A percentile compares a stretch with the other conserved stretches of the same genome.
phyloP scores from a whole-genome alignment of 768 basidiomycete genomes.

The Pleurotus tuber-regium region DNA sequence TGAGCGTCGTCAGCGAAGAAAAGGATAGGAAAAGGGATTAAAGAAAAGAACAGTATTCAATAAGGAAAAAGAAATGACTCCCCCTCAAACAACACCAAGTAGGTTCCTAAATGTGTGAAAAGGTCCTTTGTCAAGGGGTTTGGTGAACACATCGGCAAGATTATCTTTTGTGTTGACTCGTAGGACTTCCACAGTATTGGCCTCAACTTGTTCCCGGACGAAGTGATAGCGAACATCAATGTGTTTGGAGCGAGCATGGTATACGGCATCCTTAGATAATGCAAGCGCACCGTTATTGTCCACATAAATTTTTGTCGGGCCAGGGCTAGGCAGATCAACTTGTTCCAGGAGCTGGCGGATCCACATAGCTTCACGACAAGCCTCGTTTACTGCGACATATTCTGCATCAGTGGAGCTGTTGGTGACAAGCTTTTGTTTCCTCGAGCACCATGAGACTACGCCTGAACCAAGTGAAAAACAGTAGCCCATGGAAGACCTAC shows the following conservation, averaged over 20 bases:
- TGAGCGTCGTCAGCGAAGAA: too few relatives aligned
- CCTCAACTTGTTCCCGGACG: slow-evolving; percentile 30
- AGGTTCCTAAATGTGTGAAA: neutral
- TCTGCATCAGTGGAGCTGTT: slow-evolving; percentile 37
- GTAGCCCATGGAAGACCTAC: slow-evolving; percentile 27
- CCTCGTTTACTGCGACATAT: slow-evolving; percentile 37
- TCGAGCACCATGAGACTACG: slow-evolving; percentile 31
- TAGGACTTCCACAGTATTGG: slow-evolving; percentile 20
- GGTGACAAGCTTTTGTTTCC: slow-evolving; percentile 29
- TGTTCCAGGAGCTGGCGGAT: slow-evolving; percentile 17
- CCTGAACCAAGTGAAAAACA: slow-evolving; percentile 28
- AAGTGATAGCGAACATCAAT: slow-evolving; percentile 40
- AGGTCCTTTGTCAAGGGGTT: slow-evolving; percentile 22
- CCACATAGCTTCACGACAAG: slow-evolving; percentile 24
- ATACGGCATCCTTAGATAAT: slow-evolving; percentile 29
- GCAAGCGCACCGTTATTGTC: slow-evolving; percentile 38
- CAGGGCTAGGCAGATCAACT: slow-evolving; percentile 15
- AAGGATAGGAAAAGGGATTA: too few relatives aligned
- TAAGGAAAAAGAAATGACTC: too few relatives aligned
- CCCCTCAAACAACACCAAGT: neutral
- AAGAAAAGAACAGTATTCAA: too few relatives aligned
- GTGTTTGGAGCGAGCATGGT: slow-evolving; percentile 39
- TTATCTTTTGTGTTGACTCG: slow-evolving; percentile 33
- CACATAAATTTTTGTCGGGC: slow-evolving; percentile 15
- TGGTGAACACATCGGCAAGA: slow-evolving; percentile 40